These are phyloP conservation scores for Linnemannia zychae DNA, from an alignment of 192 early-diverging fungal genomes.

Conservation along the genomic window DNA sequence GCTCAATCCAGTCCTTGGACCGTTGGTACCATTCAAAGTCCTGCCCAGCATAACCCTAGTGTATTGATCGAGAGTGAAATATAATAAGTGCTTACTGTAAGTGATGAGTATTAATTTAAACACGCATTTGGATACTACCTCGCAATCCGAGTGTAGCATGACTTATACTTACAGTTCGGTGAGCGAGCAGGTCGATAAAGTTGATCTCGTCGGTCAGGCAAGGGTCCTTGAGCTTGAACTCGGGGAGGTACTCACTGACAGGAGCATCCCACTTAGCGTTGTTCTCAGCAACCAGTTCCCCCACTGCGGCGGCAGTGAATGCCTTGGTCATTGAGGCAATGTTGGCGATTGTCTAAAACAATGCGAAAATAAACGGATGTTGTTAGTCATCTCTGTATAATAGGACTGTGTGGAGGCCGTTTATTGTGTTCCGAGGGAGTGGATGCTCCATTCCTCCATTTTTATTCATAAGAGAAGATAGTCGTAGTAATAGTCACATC, in stretches of 20 bases:
- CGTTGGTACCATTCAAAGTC: slow-evolving; percentile 25
- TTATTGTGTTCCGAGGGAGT: not conserved
- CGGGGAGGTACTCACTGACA: slow-evolving; percentile 29
- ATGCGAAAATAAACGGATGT: slow-evolving; percentile 12
- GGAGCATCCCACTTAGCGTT: slow-evolving; percentile 23
- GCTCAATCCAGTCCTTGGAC: not conserved
- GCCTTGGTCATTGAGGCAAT: slow-evolving; percentile 30
- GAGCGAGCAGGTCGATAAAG: slow-evolving; percentile 31
- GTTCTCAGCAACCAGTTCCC: slow-evolving; percentile 31
- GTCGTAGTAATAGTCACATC: not conserved
- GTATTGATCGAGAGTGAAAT: slow-evolving; percentile 21
- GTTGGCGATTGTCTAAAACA: slow-evolving; percentile 23
- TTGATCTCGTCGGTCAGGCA: slow-evolving; percentile 17
- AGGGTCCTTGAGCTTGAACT: slow-evolving; percentile 30
- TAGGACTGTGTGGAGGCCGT: slow-evolving; percentile 13
- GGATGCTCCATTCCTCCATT: not conserved
- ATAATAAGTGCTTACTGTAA: slow-evolving; percentile 1
- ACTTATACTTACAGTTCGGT: slow-evolving; percentile 25
- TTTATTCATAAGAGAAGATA: not conserved
- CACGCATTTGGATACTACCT: slow-evolving; percentile 13
- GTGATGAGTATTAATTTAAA: slow-evolving; percentile 8
- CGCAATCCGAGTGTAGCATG: slow-evolving; percentile 19
- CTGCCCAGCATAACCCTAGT: slow-evolving; percentile 13
- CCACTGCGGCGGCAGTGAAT: slow-evolving; percentile 24
- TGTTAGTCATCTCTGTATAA: slow-evolving; percentile 9